Base-by-base conservation (phyloP, 768 basidiomycete species). In the Hygrophoropsis aurantiaca region DNA sequence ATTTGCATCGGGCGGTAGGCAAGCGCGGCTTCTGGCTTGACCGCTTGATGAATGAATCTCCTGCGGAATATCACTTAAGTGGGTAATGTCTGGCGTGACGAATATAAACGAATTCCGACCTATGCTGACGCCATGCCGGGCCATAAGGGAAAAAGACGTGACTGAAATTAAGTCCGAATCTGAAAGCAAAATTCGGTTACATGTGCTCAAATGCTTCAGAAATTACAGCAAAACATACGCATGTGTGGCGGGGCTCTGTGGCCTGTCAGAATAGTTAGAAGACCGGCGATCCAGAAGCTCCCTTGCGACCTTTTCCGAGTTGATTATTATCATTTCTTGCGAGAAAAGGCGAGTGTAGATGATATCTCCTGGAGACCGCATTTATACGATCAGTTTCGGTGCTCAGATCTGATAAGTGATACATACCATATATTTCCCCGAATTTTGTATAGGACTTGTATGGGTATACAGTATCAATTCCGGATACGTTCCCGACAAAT, bases 251-350 rank as follows among this genome's bases (percentile, higher is more conserved):
- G 20, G 16, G 6, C 7, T 7, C 6, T 8, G 9, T 16, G 66
- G 66, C 15, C 72, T 57, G 50, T 69, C 70, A 10, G 72, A 67
- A 51, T 71, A 71, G 40, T 63, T 64, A 27, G 61, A 55, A 13
- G 70, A 69, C 3, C 67, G 59, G 44, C 63, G 67, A 20, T 72
- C 67, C n/a, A 74, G 56, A 11, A 74, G 51, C 11, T 72, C 71
- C 3, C 48, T 53, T 1, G 62, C 57, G 3, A 61, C 61, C 24
- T 65, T 56, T 25, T 54, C 41, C 5, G 68, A 69, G 47, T 67
- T 72, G 13, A 72, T 51, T 18, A 72, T 45, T 15, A 71, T 51
- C 6, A 66, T 59, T 2, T 44, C 46, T 15, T 56, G 41, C 1
- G 65, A 66, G 23, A 64, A 58, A 21, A 62, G 45, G 27, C 55